A percentile compares a stretch with the other conserved stretches of the same genome.
Evolutionary conservation across 257 asterid species (phyloP).

Genomic region (Scutellaria galericulata): DNA sequence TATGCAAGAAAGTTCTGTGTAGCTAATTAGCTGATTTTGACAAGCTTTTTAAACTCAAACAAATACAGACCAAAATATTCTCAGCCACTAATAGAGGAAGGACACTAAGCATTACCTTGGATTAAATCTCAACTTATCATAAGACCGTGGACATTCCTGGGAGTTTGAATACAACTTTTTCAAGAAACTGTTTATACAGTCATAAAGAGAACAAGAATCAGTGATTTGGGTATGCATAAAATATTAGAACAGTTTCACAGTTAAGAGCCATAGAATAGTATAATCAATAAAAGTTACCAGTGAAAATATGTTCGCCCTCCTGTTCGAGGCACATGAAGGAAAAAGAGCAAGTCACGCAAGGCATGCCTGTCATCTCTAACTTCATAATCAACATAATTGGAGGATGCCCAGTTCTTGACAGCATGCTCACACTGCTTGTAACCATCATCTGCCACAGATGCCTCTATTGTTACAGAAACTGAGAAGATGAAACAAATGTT

Average conservation of each 20-base stretch:
- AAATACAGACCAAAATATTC: conserved; percentile 9
- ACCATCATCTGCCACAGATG: conserved; percentile 50
- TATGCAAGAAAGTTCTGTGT: neutral
- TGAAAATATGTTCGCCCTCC: conserved; percentile 94
- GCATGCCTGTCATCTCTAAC: conserved; percentile 66
- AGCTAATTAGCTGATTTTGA: conserved; percentile 7
- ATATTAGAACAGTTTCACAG: conserved; percentile 15
- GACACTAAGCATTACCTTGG: conserved; percentile 63
- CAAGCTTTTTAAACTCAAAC: conserved; percentile 19
- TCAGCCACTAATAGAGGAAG: conserved; percentile 23
- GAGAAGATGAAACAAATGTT: conserved; percentile 32
- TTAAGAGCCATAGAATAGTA: conserved; percentile 14
- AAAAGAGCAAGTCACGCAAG: conserved; percentile 84
- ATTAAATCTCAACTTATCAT: conserved; percentile 85
- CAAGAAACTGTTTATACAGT: conserved; percentile 66
- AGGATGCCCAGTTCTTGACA: conserved; percentile 88
- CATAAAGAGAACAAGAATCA: conserved; percentile 30
- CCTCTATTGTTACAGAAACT: conserved; percentile 49
- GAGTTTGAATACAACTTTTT: conserved; percentile 72
- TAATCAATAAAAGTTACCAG: conserved; percentile 55
- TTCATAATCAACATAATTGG: conserved; percentile 61
- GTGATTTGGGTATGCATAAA: conserved; percentile 4
- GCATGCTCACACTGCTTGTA: conserved; percentile 63
- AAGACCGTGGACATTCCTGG: conserved; percentile 92
- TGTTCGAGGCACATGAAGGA: conserved; percentile 96